A percentile compares a stretch with the other conserved stretches of the same genome.
Evolutionary conservation across 441 rosid genomes (phyloP).

Genomic region (Syzygium syzygioides): DNA sequence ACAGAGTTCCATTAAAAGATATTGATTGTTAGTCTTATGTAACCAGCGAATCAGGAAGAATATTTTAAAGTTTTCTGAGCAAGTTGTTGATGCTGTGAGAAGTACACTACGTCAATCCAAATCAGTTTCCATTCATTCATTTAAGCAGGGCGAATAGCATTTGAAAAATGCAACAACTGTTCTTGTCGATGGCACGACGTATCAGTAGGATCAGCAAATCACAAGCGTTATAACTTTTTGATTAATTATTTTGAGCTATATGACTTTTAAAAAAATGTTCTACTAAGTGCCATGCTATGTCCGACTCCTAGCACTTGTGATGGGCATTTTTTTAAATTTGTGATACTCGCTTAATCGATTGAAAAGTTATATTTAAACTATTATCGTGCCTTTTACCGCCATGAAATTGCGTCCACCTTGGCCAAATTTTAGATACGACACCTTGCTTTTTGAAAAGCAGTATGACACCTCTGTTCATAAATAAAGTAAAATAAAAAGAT

Average conservation of each 20-base stretch:
- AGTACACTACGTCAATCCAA: neutral
- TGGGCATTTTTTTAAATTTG: rapidly evolving
- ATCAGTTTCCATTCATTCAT: neutral
- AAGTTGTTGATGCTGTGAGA: neutral
- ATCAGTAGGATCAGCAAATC: neutral
- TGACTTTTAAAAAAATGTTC: neutral
- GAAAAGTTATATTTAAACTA: neutral
- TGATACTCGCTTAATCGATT: rapidly evolving
- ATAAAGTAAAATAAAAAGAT: neutral
- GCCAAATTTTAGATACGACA: neutral
- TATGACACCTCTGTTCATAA: neutral
- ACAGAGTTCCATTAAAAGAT: neutral
- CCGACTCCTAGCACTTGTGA: neutral
- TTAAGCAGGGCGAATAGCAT: neutral
- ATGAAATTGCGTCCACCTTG: neutral
- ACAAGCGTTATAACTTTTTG: neutral
- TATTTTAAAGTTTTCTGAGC: neutral
- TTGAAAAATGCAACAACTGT: neutral
- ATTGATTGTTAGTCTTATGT: neutral
- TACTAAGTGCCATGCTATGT: neutral
- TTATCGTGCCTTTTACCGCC: neutral
- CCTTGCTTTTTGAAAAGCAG: neutral
- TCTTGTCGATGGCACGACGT: neutral
- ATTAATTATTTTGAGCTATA: neutral
- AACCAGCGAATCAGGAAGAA: neutral